These are phyloP conservation scores for Russula virescens DNA, from an alignment of 768 basidiomycete genomes.

Conservation along the genomic window DNA sequence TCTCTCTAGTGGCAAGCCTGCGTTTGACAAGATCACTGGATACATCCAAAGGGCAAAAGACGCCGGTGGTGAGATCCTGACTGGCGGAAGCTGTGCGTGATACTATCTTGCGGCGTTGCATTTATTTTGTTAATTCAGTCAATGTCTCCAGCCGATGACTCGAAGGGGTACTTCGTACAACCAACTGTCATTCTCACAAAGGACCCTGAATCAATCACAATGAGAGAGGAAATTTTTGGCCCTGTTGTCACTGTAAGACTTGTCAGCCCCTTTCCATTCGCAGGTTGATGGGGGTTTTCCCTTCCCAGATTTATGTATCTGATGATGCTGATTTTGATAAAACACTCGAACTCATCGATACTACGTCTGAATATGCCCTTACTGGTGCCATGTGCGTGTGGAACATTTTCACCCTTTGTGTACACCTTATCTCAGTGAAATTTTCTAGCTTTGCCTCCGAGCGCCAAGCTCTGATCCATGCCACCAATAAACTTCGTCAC, in stretches of 20 bases:
- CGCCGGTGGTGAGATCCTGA: conserved; percentile 82
- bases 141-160: conserved; percentile 62
- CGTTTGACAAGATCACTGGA: conserved; percentile 79
- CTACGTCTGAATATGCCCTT: conserved; percentile 80
- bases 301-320: conserved; percentile 71
- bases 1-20: conserved; percentile 60
- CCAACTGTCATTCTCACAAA: conserved; percentile 92
- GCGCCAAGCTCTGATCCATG: conserved; percentile 71
- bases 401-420: neutral
- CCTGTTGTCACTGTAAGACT: conserved; percentile 78
- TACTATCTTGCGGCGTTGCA: neutral
- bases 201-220: conserved; percentile 82
- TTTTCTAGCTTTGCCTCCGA: conserved; percentile 68
- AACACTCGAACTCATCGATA: conserved; percentile 82
- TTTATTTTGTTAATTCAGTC: neutral
- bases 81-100: conserved; percentile 71
- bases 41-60: conserved; percentile 86
- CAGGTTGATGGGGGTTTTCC: neutral
- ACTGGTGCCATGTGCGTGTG: conserved; percentile 85
- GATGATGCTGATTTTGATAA: conserved; percentile 83
- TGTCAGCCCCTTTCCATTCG: neutral
- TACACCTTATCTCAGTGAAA: conserved; percentile 14
- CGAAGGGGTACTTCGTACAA: conserved; percentile 88
- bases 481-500: conserved; percentile 80
- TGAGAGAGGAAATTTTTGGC: conserved; percentile 95